These are phyloP conservation scores for Tetrapisispora iriomotensis DNA, from an alignment of 805 yeast species.

Conservation along the genomic window DNA sequence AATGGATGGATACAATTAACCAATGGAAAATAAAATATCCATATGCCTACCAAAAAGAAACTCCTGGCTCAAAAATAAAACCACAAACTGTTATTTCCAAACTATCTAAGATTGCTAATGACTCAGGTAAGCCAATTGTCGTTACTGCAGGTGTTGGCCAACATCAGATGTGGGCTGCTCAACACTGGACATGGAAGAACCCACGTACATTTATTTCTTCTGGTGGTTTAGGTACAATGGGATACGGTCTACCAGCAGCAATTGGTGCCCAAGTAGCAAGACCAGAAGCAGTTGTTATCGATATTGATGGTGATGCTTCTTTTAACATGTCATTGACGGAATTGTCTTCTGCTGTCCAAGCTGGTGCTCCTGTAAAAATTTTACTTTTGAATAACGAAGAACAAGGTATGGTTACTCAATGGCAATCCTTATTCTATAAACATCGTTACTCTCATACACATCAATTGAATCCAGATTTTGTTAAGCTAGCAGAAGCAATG, in stretches of 20 bases:
- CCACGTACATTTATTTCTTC: slow-evolving; percentile 96
- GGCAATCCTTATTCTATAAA: slow-evolving; percentile 97
- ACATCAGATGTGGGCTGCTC: slow-evolving; percentile 99
- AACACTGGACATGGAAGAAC: slow-evolving; percentile 85
- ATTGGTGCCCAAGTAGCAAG: slow-evolving; percentile 96
- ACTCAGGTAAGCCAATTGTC: slow-evolving; percentile 56
- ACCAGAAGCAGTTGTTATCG: slow-evolving; percentile 92
- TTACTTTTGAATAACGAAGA: slow-evolving; percentile 92
- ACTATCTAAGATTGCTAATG: slow-evolving; percentile 58
- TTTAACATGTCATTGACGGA: slow-evolving; percentile 96
- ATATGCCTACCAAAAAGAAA: slow-evolving; percentile 69
- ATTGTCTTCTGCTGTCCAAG: slow-evolving; percentile 90
- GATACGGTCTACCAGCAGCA: slow-evolving; percentile 94
- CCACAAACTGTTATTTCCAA: slow-evolving; percentile 88
- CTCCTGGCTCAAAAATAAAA: slow-evolving; percentile 69
- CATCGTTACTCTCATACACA: slow-evolving; percentile 98
- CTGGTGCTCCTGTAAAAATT: slow-evolving; percentile 80
- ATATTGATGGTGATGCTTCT: slow-evolving; percentile 97
- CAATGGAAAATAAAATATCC: slow-evolving; percentile 86
- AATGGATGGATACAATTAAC: slow-evolving; percentile 67
- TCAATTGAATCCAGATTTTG: slow-evolving; percentile 88
- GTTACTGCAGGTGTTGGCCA: slow-evolving; percentile 98
- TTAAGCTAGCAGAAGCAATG: slow-evolving; percentile 91
- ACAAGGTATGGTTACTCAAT: slow-evolving; percentile 99
- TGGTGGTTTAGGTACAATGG: slow-evolving; percentile 99